Base-by-base conservation (phyloP, 352 stramenopile species). In the Peronospora destructor region DNA sequence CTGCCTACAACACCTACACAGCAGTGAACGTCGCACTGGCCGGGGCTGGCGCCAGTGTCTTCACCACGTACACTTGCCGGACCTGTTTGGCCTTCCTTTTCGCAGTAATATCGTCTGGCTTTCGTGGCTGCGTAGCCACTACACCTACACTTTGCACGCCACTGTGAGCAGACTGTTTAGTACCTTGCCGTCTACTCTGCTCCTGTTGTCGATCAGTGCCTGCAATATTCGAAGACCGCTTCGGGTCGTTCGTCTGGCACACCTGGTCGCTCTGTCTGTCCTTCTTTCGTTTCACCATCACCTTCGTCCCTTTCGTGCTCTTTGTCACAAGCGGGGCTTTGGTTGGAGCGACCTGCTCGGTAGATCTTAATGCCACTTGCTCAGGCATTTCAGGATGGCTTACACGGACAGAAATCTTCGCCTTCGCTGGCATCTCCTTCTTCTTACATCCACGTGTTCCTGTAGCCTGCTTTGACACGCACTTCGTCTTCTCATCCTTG, bases 21-120 rank as follows among this genome's bases (percentile, higher is more conserved):
- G 59, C 54, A 28, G 44, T 61, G 29, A 49, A 61, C 17, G 35
- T 64, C 35, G 43, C 37, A 16, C 25, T 50, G 26, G 40, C 16
- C 19, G 63, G 12, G 0, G 35, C 16, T 16, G 57, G 35, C 9
- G 56, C 39, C 13, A 49, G 37, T 25, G 61, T 62, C 58, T 74
- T 74, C 23, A 58, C 58, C 45, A 75, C 61, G 54, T 75, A 75
- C 37, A 68, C 44, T 43, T 68, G 46, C 3, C 61, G 56, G 9
- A 33, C 28, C 41, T 66, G 57, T 23, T 70, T 66, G 48, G 13
- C 10, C 38, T 56, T 17, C 28, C 28, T 32, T 32, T 32, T 12
- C 4, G 30, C 23, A 17, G 53, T 64, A 12, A 23, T 16, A 25
- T 6, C 6, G 17, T 19, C 44, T 26, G 36, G 6, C 13, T 26